phyloP scores from a whole-genome alignment of 768 basidiomycete genomes.

The Cytidiella melzeri region DNA sequence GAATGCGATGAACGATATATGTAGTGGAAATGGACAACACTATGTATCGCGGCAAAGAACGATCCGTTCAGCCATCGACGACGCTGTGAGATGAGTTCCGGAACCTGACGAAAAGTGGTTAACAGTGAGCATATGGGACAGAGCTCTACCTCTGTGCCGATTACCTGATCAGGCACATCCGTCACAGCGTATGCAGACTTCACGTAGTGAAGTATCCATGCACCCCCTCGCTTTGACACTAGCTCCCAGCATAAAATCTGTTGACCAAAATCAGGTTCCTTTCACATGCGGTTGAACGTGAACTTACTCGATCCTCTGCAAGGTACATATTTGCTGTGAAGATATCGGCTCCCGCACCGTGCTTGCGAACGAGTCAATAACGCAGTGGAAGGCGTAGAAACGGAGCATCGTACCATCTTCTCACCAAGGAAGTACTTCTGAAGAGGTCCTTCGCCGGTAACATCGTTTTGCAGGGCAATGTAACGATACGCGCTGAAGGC shows the following conservation, averaged over 20 bases:
- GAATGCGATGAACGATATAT: conserved; percentile 87
- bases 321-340: conserved; percentile 97
- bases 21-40: conserved; percentile 89
- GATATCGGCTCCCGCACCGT: conserved; percentile 81
- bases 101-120: conserved; percentile 42
- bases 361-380: conserved; percentile 30
- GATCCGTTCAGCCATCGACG: conserved; percentile 97
- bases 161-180: conserved; percentile 86
- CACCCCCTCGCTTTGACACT: conserved; percentile 84
- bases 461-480: conserved; percentile 87
- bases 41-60: conserved; percentile 96
- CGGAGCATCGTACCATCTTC: conserved; percentile 55
- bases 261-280: conserved; percentile 12
- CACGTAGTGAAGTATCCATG: conserved; percentile 95
- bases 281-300: conserved; percentile 4
- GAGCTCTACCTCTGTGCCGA: no score
- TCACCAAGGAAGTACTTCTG: conserved; percentile 98
- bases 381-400: conserved; percentile 3
- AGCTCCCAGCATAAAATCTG: conserved; percentile 96
- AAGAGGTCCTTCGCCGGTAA: conserved; percentile 76
- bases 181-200: conserved; percentile 91
- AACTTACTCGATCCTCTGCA: conserved; percentile 73
- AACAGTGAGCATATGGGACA: no score
- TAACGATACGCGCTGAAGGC: conserved; percentile 92
- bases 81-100: conserved; percentile 91